Base-by-base conservation (phyloP, 2,329 filamentous ascomycete genomes). In the Grosmannia penicillata region DNA sequence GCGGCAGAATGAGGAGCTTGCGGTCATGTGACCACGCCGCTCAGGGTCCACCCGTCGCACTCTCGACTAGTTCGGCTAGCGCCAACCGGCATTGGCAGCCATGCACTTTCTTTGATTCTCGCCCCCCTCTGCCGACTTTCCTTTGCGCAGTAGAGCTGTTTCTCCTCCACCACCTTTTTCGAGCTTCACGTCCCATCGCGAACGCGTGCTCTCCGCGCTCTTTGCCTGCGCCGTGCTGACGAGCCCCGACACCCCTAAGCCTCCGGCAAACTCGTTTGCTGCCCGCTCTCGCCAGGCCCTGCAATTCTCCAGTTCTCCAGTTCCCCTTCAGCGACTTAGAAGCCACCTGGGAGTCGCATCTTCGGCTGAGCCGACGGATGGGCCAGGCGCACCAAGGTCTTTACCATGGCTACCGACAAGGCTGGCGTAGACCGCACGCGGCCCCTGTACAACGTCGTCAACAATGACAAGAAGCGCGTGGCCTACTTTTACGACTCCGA, bases 401-500 rank as follows among this genome's bases (percentile, higher is more conserved):
- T 27, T 29, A 36, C 40, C 14, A 52, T 48, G 40, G 43, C 43
- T 27, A 55, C 51, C 32, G 56, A 59, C 43, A 50, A 51, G 14
- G 52, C 56, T 21, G 56, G 56, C n/a, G 54, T 58, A 40, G 49
- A 55, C 34, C 53, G 66, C 45, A 62, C 65, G 33, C 57, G 59
- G 30, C 66, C 66, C 39, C 60, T 71, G 45, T 57, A 56, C 47
- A 60, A 62, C 43, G 56, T 62, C 41, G 61, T 65, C 21, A 61
- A 65, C 38, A 53, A 50, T 25, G 50, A 53, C 48, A 59, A 59
- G 51, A 93, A 91, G 63, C 85, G 89, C 55, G 84, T 96, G 42
- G 89, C 89, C 40, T 96, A 96, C 63, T 96, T 78, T 60, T 96
- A 96, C 70, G 89, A 96, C 56, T 93, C 84, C 4, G 89, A 96